A percentile compares a stretch with the other conserved stretches of the same genome.
phyloP scores from a whole-genome alignment of 75 land plant species.

The Sequoiadendron giganteum region DNA sequence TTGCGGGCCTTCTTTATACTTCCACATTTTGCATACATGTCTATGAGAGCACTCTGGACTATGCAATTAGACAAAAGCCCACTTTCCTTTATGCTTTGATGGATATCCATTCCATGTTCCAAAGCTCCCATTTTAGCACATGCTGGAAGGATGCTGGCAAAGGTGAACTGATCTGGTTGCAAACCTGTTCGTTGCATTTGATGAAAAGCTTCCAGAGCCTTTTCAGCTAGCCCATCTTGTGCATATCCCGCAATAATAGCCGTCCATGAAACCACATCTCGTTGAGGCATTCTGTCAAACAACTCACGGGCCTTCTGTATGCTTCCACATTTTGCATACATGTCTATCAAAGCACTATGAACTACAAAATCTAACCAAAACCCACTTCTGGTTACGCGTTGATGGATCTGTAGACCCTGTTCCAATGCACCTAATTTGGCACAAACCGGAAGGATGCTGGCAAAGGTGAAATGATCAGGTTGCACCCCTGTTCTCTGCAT shows the following conservation, averaged over 20 bases:
- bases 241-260: slow-evolving; percentile 12
- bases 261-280: slow-evolving; percentile 21
- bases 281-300: slow-evolving; percentile 1
- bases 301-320: neutral
- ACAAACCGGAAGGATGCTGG: neutral
- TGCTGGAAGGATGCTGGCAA: slow-evolving; percentile 10
- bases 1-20: slow-evolving; percentile 20
- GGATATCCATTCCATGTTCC: slow-evolving; percentile 9
- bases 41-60: slow-evolving; percentile 17
- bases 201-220: slow-evolving; percentile 9
- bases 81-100: slow-evolving; percentile 2
- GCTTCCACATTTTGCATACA: slow-evolving; percentile 2
- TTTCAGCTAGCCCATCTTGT: neutral
- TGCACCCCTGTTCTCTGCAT: too few relatives aligned
- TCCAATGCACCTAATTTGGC: neutral
- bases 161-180: slow-evolving; percentile 20
- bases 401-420: neutral
- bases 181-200: slow-evolving; percentile 19
- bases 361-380: neutral
- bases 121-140: neutral
- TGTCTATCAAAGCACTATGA: neutral
- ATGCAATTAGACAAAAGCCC: slow-evolving; percentile 5
- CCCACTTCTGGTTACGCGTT: neutral
- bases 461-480: neutral
- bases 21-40: slow-evolving; percentile 30